A percentile compares a stretch with the other conserved stretches of the same genome.
These are phyloP conservation scores for Silene uniflora DNA, from an alignment of 148 eudicot genomes.

Conservation along the genomic window DNA sequence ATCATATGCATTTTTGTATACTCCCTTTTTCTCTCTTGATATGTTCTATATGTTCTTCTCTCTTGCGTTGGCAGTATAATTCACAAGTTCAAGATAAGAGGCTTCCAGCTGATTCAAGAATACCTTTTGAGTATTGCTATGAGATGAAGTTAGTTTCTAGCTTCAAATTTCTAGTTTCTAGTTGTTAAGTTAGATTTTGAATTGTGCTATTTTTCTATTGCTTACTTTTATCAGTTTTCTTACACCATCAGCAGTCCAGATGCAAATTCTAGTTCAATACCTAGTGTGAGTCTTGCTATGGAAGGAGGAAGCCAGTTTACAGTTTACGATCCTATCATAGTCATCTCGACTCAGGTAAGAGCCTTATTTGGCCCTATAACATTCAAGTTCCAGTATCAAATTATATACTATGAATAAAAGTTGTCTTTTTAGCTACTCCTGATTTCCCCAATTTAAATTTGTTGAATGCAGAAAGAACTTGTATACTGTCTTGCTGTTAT, in stretches of 20 bases:
- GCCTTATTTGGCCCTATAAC: not conserved
- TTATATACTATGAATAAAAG: not conserved
- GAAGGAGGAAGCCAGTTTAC: slow-evolving; percentile 54
- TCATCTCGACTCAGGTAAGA: slow-evolving; percentile 66
- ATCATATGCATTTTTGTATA: not conserved
- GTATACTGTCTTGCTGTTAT: slow-evolving; percentile 87
- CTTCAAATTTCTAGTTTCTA: slow-evolving; percentile 1
- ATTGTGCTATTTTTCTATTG: not conserved
- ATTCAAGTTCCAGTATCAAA: not conserved
- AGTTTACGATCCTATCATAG: slow-evolving; percentile 69
- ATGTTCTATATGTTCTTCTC: not conserved
- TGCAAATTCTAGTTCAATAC: slow-evolving; percentile 61
- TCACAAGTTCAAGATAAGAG: slow-evolving; percentile 37
- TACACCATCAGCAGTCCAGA: slow-evolving; percentile 46
- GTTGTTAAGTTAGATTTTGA: slow-evolving; percentile 10
- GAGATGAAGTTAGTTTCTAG: slow-evolving; percentile 33
- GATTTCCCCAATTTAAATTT: not conserved
- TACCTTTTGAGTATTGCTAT: slow-evolving; percentile 49
- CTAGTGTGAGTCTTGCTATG: slow-evolving; percentile 65
- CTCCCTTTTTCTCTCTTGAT: not conserved
- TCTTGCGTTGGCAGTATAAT: slow-evolving; percentile 39
- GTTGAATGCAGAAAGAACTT: slow-evolving; percentile 59
- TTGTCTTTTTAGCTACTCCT: slow-evolving; percentile 11
- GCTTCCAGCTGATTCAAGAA: slow-evolving; percentile 41
- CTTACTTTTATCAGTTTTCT: slow-evolving; percentile 17